These are phyloP conservation scores for Wickerhamiella allomyrinae DNA, from an alignment of 805 yeast genomes.

Conservation along the genomic window DNA sequence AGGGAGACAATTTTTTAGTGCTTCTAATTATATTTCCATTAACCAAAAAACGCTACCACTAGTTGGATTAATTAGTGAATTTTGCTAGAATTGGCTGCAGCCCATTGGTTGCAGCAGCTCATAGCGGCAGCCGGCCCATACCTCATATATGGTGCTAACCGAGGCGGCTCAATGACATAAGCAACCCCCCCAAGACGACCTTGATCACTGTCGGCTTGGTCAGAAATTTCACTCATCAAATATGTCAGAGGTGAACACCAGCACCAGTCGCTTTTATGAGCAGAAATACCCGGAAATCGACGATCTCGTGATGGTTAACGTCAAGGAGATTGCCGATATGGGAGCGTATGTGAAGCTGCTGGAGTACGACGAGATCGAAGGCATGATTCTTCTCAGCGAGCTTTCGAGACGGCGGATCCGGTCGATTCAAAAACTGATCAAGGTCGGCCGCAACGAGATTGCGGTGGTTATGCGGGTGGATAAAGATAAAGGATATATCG, in stretches of 20 bases:
- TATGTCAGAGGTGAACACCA: slow-evolving; percentile 27
- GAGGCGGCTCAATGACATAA: too few species aligned
- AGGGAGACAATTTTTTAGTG: too few species aligned
- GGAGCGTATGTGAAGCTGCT: slow-evolving; percentile 91
- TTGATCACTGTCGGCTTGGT: too few species aligned
- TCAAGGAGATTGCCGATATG: slow-evolving; percentile 85
- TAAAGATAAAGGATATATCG: slow-evolving; percentile 96
- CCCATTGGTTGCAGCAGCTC: too few species aligned
- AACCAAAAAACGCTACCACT: too few species aligned
- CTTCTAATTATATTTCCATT: too few species aligned
- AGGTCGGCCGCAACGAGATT: slow-evolving; percentile 97
- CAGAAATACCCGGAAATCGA: slow-evolving; percentile 98
- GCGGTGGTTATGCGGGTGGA: slow-evolving; percentile 97
- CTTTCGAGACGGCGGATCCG: slow-evolving; percentile 97
- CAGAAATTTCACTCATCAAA: slow-evolving; percentile 3
- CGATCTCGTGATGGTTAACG: slow-evolving; percentile 98
- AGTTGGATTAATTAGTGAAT: too few species aligned
- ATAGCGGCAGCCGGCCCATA: too few species aligned
- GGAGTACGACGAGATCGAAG: slow-evolving; percentile 96
- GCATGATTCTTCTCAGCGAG: slow-evolving; percentile 93
- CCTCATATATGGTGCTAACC: too few species aligned
- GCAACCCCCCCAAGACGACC: too few species aligned
- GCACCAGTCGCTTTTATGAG: slow-evolving; percentile 92
- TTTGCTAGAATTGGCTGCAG: too few species aligned
- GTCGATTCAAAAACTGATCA: slow-evolving; percentile 89